Base-by-base conservation (phyloP, 2,329 filamentous ascomycete species). In the Colletotrichum incanum region DNA sequence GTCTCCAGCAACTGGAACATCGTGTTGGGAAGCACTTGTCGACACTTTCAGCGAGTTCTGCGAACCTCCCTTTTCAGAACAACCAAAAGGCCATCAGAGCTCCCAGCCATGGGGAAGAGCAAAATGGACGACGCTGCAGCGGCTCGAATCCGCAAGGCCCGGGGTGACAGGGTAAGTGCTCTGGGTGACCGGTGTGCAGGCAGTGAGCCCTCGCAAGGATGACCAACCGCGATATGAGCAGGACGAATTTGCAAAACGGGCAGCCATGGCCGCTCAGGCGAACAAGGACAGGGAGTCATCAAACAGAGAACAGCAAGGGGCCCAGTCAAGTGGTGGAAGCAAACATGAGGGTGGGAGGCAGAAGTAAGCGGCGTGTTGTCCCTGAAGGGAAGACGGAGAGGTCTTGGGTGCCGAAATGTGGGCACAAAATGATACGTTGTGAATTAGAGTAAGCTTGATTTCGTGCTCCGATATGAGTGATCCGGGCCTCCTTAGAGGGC, bases 41-140 rank as follows among this genome's bases (percentile, higher is more conserved):
- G 26, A 28, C 26, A 52, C 16, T 31, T 14, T 31, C 8, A 9
- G 16, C 16, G 8, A 6, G 6, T 20, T 18, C 26, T 11, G 26
- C 14, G 26, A 52, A 28, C 11, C 8, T 16, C 4, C 26, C 20
- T 52, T 18, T 50, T 26, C 18, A 37, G 18, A 54, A 8, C 4
- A 20, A 23, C 1, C 28, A 39, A 12, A 63, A 7, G 20, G 14
- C 20, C 20, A 1, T 3, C 28, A 67, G 34, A 41, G 28, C 34
- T 31, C 41, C 23, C 20, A 14, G 16, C 67, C 18, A 74, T 74
- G 65, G 59, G 37, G n/a, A 74, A 73, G n/a, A 70, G 74, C 34
- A 84, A 82, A 72, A 86, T 86, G 84, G 83, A 85, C 73, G 79
- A 83, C 3, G 80, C 80, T 20, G 81, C 82, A 6, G 84, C 81